These are phyloP conservation scores for Aspergillus biplanus DNA, from an alignment of 495 filamentous ascomycete species.

Conservation along the genomic window DNA sequence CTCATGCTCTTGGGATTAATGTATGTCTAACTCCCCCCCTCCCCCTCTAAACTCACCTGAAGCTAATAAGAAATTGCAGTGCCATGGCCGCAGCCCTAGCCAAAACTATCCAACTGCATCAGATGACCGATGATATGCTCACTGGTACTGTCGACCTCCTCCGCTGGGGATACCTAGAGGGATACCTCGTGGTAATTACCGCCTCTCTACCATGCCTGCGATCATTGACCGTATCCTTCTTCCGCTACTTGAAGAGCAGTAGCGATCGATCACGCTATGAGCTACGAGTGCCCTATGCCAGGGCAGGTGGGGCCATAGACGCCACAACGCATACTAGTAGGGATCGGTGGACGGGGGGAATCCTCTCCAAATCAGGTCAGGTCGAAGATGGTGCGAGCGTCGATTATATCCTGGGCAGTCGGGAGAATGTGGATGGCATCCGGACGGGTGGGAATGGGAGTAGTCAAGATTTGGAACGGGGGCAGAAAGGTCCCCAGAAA, in stretches of 20 bases:
- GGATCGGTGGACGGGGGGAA: neutral
- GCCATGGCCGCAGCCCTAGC: constrained; percentile 9
- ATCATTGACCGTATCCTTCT: constrained; percentile 1
- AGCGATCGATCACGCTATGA: neutral
- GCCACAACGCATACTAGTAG: neutral
- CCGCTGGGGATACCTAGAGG: constrained; percentile 11
- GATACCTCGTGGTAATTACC: constrained; percentile 9
- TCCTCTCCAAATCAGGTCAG: neutral
- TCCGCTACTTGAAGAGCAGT: neutral
- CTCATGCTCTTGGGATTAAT: constrained; percentile 51
- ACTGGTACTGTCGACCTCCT: neutral
- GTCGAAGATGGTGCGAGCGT: neutral
- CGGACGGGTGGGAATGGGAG: neutral
- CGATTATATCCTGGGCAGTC: neutral
- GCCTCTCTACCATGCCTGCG: constrained; percentile 15
- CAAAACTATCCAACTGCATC: constrained; percentile 1
- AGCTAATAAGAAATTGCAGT: neutral
- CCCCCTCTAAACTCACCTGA: neutral
- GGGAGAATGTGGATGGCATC: neutral
- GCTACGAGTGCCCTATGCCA: neutral
- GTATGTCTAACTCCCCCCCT: constrained; percentile 22
- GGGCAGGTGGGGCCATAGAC: neutral
- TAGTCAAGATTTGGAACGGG: neutral
- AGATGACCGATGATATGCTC: neutral
- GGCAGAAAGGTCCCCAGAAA: neutral